Evolutionary conservation across 2,329 filamentous ascomycete genomes (phyloP), one percentile per base, ranked within the genome.

Genomic region (Penicillium sp.): DNA sequence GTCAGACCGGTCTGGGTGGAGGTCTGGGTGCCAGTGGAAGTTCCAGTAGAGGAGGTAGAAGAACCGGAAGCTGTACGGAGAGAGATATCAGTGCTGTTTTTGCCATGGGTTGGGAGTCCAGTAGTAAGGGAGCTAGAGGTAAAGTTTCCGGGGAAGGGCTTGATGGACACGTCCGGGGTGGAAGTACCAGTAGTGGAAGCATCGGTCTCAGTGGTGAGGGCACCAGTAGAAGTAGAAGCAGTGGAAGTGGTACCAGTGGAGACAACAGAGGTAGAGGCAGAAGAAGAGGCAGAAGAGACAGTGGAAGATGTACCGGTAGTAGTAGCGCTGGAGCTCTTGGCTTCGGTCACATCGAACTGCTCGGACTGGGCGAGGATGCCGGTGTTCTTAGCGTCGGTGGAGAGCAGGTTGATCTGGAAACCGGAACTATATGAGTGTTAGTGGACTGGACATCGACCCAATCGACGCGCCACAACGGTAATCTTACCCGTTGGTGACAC

Each of bases 361-460:
- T 69, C 51, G 19, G 73, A 75, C 65, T 78, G 76, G 8, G 75
- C 73, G 35, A 79, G 71, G 58, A 78, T 77, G 15, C 77, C 77
- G 23, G 58, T 71, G 66, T 76, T 77, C 35, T 66, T 56, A 31
- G 56, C 54, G 2, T 58, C 54, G 57, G 71, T 70, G 58, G 74
- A 73, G 41, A 74, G 37, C 35, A 78, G 66, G 67, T 77, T 76
- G 68, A 78, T 71, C 63, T 75, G 75, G 68, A 75, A 78, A 52
- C 70, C 73, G 19, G 62, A 48, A 23, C 75, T 75, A 43, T 4
- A 35, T 10, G 51, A 4, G 58, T 55, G 51, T 60, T 45, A 64
- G 56, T 50, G 2, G 7, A 33, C 12, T 23, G 4, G 2, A 23
- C 2, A 4, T 2, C 29, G 2, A 33, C 21, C 13, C 9, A 8